Evolutionary conservation across 306 rosid genomes (phyloP), one percentile per base, ranked within the genome.

Genomic region (Hippophae gyantsensis): DNA sequence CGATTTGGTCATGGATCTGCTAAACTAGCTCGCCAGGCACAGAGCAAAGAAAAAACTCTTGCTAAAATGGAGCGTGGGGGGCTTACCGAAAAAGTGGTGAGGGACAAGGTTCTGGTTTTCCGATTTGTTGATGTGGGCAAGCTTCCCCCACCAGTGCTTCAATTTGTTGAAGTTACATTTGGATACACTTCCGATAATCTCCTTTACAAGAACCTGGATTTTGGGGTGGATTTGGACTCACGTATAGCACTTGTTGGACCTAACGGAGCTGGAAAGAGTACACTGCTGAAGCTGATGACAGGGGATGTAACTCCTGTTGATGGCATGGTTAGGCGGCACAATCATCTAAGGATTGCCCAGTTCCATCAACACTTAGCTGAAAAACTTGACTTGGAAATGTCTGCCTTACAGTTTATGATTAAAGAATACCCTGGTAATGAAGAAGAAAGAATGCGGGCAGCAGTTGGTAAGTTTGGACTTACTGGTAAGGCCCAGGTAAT

Each of bases 11-110:
- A 93, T 42, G 99, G 99, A 13, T 93, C 99, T 1, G 99, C 99
- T 5, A 93, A 93, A 64, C 77, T 93, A 6, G 99, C 99, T 62
- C 99, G 99, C 40, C 99, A 93, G 73, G 99, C 99, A 43, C 99
- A 93, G 76, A 93, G 99, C 69, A 93, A 93, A 59, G 99, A 93
- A 76, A 93, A 93, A 78, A 93, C 99, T 6, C 74, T 93, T 48
- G 99, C 90, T 48, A 93, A 93, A 68, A 93, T 93, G 99, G 97
- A 93, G 83, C 86, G 99, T 3, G 95, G 99, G 71, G 97, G 99
- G 25, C 97, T 93, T 69, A 76, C 99, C 13, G 99, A 86, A 72
- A 93, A 72, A 84, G 99, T 93, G 58, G 74, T n/a, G 7, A 84
- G 80, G 58, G 99, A 93, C 83, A 72, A 64, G 69, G 66, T 93